Percentiles rank a stretch among this genome's conserved stretches.
These are phyloP conservation scores for Poa annua DNA, from an alignment of 176 grass and related monocot species.

Conservation along the genomic window DNA sequence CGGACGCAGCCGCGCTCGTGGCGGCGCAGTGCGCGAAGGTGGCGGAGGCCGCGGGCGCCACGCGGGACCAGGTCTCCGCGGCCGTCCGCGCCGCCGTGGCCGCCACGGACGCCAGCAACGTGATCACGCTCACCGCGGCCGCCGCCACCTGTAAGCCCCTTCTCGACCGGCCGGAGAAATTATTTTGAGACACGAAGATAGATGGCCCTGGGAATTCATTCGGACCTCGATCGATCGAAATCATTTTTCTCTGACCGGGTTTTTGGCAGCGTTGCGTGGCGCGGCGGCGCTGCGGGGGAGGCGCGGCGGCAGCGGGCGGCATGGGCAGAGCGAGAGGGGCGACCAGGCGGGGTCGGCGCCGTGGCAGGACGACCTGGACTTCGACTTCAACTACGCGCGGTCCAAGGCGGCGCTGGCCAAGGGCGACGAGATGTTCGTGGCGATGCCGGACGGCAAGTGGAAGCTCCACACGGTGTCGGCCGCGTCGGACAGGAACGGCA, in stretches of 20 bases:
- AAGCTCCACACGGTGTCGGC: slow-evolving; percentile 78
- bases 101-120: slow-evolving; percentile 74
- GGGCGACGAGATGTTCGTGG: slow-evolving; percentile 87
- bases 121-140: slow-evolving; percentile 93
- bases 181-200: neutral
- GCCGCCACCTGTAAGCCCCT: slow-evolving; percentile 78
- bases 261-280: slow-evolving; percentile 78
- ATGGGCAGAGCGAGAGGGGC: slow-evolving; percentile 39
- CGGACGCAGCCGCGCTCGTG: slow-evolving; percentile 83
- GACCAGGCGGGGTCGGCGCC: slow-evolving; percentile 39
- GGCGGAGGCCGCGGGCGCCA: slow-evolving; percentile 84
- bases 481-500: slow-evolving; percentile 65
- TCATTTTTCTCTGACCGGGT: neutral
- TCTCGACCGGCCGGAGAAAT: neutral
- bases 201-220: too few relatives aligned
- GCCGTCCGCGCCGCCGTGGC: slow-evolving; percentile 69
- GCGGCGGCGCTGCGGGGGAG: slow-evolving; percentile 68
- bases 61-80: slow-evolving; percentile 67
- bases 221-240: too few relatives aligned
- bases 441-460: slow-evolving; percentile 93
- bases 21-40: slow-evolving; percentile 86
- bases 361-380: slow-evolving; percentile 60
- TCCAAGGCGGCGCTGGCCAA: slow-evolving; percentile 79
- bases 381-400: slow-evolving; percentile 81
- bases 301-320: slow-evolving; percentile 48